Evolutionary conservation across 495 filamentous ascomycete species (phyloP), one percentile per base, ranked within the genome.

Genomic region (Friedmanniomyces endolithicus): DNA sequence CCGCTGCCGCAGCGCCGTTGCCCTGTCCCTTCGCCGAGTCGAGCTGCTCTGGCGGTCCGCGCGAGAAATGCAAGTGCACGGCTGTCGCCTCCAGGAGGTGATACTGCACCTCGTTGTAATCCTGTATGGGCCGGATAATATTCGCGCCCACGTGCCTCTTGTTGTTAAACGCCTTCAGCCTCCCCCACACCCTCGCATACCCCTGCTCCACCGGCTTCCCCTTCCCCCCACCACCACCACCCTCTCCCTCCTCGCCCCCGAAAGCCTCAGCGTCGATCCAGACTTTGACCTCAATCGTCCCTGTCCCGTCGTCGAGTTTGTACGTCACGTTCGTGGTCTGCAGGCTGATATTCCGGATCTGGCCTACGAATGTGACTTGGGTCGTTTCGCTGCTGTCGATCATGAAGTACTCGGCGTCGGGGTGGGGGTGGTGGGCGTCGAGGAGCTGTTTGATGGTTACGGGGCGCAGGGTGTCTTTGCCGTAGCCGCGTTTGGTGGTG

Each of bases 371-470:
- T 24, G 84, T 88, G 53, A 96, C 73, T 51, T 79, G 74, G 1
- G 68, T 72, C 39, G 84, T 70, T 62, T 85, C 82, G 27, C 74
- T 67, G 54, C 79, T 80, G 71, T 97, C 92, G 61, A 97, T 80
- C 47, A 79, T 80, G 75, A 87, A 87, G 51, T 62, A 53, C 24
- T 79, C 78, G 46, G 82, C 80, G 55, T 85, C 85, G 7, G 84
- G 79, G 69, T 85, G 82, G 11, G 82, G 73, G 63, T 86, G 82
- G 55, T 78, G 72, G 50, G 86, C 84, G 67, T 95, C 87, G 63
- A 88, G 72, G 41, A 95, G 75, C 71, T 98, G 92, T 67, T 95
- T 95, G 66, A 96, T 86, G 40, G 92, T 98, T 39, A 95, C 84
- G 0, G 92, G 89, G 43, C 90, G 83, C 55, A 98, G 78, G 47